Evolutionary conservation across 2,329 filamentous ascomycete genomes (phyloP).

Genomic region (Fusarium sp.): DNA sequence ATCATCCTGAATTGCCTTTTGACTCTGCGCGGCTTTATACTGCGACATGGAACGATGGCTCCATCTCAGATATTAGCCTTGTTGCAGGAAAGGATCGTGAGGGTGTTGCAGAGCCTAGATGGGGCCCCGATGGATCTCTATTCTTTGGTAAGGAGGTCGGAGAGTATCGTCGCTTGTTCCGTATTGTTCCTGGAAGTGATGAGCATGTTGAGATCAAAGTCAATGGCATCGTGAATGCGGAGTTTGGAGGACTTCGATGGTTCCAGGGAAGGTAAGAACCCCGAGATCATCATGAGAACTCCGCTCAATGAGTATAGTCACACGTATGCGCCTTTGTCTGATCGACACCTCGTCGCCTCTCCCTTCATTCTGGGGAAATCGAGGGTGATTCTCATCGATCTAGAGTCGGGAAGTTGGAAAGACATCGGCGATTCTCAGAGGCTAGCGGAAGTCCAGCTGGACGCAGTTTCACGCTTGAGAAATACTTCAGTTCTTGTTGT

Average conservation of each 20-base stretch:
- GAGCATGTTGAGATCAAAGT: slow-evolving; percentile 46
- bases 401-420: slow-evolving; percentile 45
- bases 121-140: slow-evolving; percentile 59
- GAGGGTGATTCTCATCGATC: slow-evolving; percentile 51
- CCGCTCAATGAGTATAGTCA: slow-evolving; percentile 43
- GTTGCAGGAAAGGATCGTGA: slow-evolving; percentile 56
- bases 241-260: slow-evolving; percentile 50
- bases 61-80: slow-evolving; percentile 44
- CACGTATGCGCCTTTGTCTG: slow-evolving; percentile 52
- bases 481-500: slow-evolving; percentile 51
- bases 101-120: slow-evolving; percentile 60
- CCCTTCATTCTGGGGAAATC: slow-evolving; percentile 47
- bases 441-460: slow-evolving; percentile 48
- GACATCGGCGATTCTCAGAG: slow-evolving; percentile 44
- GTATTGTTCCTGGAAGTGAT: slow-evolving; percentile 43
- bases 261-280: slow-evolving; percentile 46
- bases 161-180: slow-evolving; percentile 60
- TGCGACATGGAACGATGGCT: slow-evolving; percentile 52
- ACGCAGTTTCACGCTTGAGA: slow-evolving; percentile 49
- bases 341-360: slow-evolving; percentile 48
- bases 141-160: slow-evolving; percentile 59
- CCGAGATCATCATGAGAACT: accelerated
- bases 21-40: slow-evolving; percentile 56
- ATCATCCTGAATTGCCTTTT: slow-evolving; percentile 64
- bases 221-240: slow-evolving; percentile 53